Evolutionary conservation across 1,139 yeast genomes (phyloP), one percentile per base, ranked within the genome.

Genomic region (Sugiyamaella xylanicola): DNA sequence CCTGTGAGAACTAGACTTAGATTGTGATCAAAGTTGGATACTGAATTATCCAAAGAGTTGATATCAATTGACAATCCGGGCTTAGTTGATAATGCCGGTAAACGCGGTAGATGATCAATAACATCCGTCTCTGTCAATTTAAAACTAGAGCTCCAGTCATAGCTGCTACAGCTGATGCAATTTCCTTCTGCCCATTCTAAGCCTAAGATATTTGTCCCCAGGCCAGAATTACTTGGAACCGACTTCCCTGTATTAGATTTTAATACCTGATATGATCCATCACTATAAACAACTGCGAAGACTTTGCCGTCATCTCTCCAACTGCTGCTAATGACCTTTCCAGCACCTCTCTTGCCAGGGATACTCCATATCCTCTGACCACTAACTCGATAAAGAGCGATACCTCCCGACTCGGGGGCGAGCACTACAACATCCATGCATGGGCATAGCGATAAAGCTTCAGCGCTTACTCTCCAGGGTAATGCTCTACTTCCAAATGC

Each of bases 351-450:
- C 25, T 61, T 56, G 29, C 54, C 55, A n/a, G 56, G 77, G 48
- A 78, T 71, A 40, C 80, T 73, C 74, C 83, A 83, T 4, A 83
- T 81, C 51, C 82, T 66, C 59, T 80, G 83, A 0, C 86, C 87
- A 59, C 79, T 80, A 48, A 79, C 69, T 46, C 87, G 72, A 58
- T 78, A 81, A 15, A 82, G 78, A 77, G 81, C 67, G 1, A 82
- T 76, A 56, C 72, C 77, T 48, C 73, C 75, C 51, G 78, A 76
- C 19, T 60, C 60, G 11, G 69, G 63, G 73, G 80, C 74, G 3
- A 82, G 69, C 21, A 82, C 78, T 40, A 83, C 63, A 44, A 83
- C 70, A 61, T 82, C 82, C 74, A 82, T 77, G 9, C 77, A 72
- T 0, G 87, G 86, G 63, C 85, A 81, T 81, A 85, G 80, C 54